These are phyloP conservation scores for Juncus effusus DNA, from an alignment of 176 grass and related monocot genomes.

Conservation along the genomic window DNA sequence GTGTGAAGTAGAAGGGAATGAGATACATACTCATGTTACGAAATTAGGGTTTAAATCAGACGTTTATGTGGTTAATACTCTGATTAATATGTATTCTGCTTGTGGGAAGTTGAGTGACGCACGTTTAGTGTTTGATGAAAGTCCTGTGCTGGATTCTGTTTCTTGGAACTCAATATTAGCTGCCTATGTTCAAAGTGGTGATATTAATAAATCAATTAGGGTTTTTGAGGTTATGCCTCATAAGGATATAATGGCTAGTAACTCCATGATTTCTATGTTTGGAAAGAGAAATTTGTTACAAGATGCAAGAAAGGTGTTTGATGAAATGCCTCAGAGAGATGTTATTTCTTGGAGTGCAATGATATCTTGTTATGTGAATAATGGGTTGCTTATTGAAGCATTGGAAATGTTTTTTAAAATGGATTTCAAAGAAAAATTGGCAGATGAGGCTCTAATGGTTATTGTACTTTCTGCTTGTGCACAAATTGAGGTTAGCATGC, in stretches of 20 bases:
- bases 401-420: constrained; percentile 47
- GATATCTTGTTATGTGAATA: constrained; percentile 72
- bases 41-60: constrained; percentile 56
- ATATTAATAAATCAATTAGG: constrained; percentile 38
- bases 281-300: constrained; percentile 49
- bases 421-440: constrained; percentile 30
- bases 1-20: constrained; percentile 43
- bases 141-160: constrained; percentile 69
- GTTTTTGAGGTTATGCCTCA: constrained; percentile 55
- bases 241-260: constrained; percentile 37
- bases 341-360: constrained; percentile 65
- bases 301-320: constrained; percentile 55
- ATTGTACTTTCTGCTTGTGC: constrained; percentile 54
- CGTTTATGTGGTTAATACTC: constrained; percentile 59
- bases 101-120: constrained; percentile 51
- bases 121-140: constrained; percentile 57
- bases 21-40: constrained; percentile 45
- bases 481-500: constrained; percentile 21
- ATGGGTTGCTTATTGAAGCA: constrained; percentile 48
- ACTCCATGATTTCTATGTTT: constrained; percentile 66
- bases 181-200: constrained; percentile 47
- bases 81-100: constrained; percentile 68
- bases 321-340: constrained; percentile 42
- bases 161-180: constrained; percentile 86
- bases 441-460: constrained; percentile 75